These are phyloP conservation scores for Hura crepitans DNA, from an alignment of 441 rosid genomes.

Conservation along the genomic window DNA sequence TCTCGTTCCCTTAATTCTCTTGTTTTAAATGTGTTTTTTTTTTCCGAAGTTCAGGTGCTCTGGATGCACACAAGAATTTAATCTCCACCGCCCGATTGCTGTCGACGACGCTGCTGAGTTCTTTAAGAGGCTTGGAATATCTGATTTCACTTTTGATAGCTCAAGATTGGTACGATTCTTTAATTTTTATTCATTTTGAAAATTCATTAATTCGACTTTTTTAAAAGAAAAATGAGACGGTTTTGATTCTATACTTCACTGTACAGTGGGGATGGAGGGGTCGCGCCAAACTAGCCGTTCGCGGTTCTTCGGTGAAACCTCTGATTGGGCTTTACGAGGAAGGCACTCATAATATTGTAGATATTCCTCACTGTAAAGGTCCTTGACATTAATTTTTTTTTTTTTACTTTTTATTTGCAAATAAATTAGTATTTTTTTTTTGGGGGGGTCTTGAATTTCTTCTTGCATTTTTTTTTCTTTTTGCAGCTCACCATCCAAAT, in stretches of 20 bases:
- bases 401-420: background rate
- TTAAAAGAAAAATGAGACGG: background rate
- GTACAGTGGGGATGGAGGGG: conserved; percentile 90
- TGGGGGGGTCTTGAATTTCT: background rate
- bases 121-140: conserved; percentile 57
- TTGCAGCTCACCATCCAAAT: conserved; percentile 87
- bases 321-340: conserved; percentile 84
- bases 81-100: conserved; percentile 71
- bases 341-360: conserved; percentile 77
- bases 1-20: background rate
- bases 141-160: conserved; percentile 81
- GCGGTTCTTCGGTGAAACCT: conserved; percentile 59
- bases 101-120: conserved; percentile 70
- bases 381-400: background rate
- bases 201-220: background rate
- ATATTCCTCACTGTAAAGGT: conserved; percentile 89
- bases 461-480: conserved; percentile 3
- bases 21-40: background rate
- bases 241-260: conserved; percentile 25
- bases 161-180: conserved; percentile 53
- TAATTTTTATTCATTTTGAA: background rate
- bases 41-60: conserved; percentile 55
- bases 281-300: conserved; percentile 83
- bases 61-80: conserved; percentile 82
- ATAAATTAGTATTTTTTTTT: conserved; percentile 4